Evolutionary conservation across 768 basidiomycete genomes (phyloP).

Genomic region (Tephrocybe sp.): DNA sequence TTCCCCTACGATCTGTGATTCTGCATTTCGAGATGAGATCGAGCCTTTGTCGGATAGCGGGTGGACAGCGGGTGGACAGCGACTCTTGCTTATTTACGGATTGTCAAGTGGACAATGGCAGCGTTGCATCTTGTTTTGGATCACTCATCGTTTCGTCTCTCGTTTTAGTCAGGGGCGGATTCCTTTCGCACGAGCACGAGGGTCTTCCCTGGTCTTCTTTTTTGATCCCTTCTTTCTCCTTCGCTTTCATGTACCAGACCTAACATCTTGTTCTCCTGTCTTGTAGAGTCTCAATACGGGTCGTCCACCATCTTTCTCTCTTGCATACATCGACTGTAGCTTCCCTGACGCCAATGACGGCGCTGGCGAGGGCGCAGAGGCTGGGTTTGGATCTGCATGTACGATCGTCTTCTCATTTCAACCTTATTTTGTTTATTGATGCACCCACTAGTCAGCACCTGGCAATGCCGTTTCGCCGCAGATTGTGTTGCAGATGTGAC

Average conservation of each 20-base stretch:
- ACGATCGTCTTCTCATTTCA: constrained; percentile 10
- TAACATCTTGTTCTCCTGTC: not conserved
- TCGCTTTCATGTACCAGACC: not conserved
- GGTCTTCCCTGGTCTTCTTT: constrained; percentile 2
- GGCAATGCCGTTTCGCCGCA: constrained; percentile 64
- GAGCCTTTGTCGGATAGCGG: too few relatives aligned
- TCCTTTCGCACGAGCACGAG: too few relatives aligned
- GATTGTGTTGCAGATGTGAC: constrained; percentile 69
- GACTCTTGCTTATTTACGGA: too few relatives aligned
- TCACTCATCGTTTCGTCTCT: too few relatives aligned
- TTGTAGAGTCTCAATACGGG: constrained; percentile 73
- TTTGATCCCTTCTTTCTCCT: not conserved
- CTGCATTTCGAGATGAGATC: too few relatives aligned
- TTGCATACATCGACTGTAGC: constrained; percentile 67
- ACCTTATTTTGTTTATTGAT: not conserved
- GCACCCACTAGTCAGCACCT: constrained; percentile 47
- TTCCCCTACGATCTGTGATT: too few relatives aligned
- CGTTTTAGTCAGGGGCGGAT: too few relatives aligned
- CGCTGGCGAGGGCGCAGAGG: constrained; percentile 23
- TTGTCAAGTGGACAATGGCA: too few relatives aligned
- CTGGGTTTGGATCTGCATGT: constrained; percentile 33
- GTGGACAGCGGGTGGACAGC: too few relatives aligned
- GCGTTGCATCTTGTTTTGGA: too few relatives aligned
- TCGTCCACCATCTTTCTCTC: constrained; percentile 67
- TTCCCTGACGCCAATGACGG: constrained; percentile 46